Evolutionary conservation across 2,329 filamentous ascomycete genomes (phyloP).

Genomic region (Trichoderma sp.): DNA sequence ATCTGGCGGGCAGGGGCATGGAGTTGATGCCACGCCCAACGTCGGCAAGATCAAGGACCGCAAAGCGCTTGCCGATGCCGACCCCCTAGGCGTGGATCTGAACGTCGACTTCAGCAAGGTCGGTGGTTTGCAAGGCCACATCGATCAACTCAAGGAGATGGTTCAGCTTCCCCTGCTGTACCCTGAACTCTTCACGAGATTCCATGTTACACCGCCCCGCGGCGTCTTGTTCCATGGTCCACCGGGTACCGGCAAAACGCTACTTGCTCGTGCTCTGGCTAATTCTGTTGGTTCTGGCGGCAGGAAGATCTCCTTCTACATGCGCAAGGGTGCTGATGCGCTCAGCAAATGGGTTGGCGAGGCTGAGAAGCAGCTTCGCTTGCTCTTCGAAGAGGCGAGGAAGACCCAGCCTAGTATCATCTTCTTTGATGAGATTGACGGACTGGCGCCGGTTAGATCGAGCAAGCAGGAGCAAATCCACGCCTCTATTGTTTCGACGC

Average conservation of each 20-base stretch:
- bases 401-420: conserved; percentile 98
- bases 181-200: conserved; percentile 86
- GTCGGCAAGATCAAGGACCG: conserved; percentile 92
- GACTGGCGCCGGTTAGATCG: conserved; percentile 88
- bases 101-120: conserved; percentile 93
- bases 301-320: conserved; percentile 96
- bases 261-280: conserved; percentile 89
- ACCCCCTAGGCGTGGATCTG: conserved; percentile 88
- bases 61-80: conserved; percentile 87
- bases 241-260: conserved; percentile 94
- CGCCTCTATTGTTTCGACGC: conserved; percentile 90
- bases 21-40: conserved; percentile 61
- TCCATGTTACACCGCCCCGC: conserved; percentile 89
- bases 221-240: conserved; percentile 96
- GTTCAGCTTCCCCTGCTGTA: conserved; percentile 91
- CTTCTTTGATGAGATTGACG: conserved; percentile 99
- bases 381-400: conserved; percentile 92
- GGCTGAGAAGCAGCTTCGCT: conserved; percentile 87
- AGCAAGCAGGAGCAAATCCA: conserved; percentile 99
- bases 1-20: conserved; percentile 39
- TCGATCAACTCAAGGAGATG: conserved; percentile 98
- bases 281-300: conserved; percentile 87
- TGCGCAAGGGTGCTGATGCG: conserved; percentile 97
- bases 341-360: conserved; percentile 99
- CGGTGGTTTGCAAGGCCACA: conserved; percentile 86